phyloP scores from a whole-genome alignment of 2,329 filamentous ascomycete genomes.

The Davidsoniella australis region DNA sequence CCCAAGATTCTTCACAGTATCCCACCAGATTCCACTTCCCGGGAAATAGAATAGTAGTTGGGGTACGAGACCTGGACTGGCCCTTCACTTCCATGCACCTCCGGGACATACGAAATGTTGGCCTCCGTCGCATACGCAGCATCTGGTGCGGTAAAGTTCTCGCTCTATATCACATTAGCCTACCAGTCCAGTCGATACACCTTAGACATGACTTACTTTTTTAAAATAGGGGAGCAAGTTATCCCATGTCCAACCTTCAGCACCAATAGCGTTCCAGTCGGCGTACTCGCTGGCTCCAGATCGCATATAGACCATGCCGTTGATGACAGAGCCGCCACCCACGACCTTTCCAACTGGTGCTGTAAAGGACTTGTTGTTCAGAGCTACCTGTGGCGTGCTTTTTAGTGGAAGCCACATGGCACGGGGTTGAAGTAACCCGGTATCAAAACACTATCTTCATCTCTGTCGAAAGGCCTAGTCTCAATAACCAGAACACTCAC shows the following conservation, averaged over 20 bases:
- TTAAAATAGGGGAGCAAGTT: conserved; percentile 27
- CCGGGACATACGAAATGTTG: conserved; percentile 24
- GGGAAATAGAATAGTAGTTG: conserved; percentile 8
- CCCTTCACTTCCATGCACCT: conserved; percentile 34
- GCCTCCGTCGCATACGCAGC: conserved; percentile 8
- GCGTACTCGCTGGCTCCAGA: conserved; percentile 25
- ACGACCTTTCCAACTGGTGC: conserved; percentile 19
- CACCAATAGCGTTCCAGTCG: conserved; percentile 28
- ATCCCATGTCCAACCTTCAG: conserved; percentile 24
- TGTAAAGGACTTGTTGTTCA: conserved; percentile 15
- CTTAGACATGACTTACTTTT: conserved; percentile 18
- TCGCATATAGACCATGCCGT: conserved; percentile 23
- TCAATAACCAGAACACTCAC: conserved; percentile 19
- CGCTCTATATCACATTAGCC: conserved; percentile 5
- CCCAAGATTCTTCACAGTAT: conserved; percentile 33
- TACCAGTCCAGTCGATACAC: not conserved
- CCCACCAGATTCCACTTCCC: conserved; percentile 28
- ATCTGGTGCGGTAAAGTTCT: conserved; percentile 13
- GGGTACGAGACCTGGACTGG: conserved; percentile 34
- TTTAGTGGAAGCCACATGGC: conserved; percentile 17
- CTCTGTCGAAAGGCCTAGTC: conserved; percentile 16
- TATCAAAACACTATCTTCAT: conserved; percentile 17
- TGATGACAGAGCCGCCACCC: conserved; percentile 25
- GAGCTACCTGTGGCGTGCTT: conserved; percentile 16
- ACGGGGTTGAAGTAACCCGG: conserved; percentile 18